A percentile compares a stretch with the other conserved stretches of the same genome.
These are phyloP conservation scores for Fraxinus paxiana DNA, from an alignment of 305 asterid species.

Conservation along the genomic window DNA sequence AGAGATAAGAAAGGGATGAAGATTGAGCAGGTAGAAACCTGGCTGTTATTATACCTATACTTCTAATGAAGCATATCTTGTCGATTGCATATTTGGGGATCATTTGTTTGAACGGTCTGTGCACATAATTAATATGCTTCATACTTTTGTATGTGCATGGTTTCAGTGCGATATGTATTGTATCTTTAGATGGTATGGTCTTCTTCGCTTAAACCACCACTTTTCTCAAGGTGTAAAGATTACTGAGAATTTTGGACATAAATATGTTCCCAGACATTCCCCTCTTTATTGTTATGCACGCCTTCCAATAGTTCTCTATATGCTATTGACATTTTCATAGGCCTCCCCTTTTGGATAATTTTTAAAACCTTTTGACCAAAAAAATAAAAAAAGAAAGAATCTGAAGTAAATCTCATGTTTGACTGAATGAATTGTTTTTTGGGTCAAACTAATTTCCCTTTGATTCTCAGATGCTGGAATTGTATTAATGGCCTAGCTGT, in stretches of 20 bases:
- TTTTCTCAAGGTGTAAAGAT: background rate
- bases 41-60: background rate
- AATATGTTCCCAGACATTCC: background rate
- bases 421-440: background rate
- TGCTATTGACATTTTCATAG: background rate
- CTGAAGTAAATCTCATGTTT: background rate
- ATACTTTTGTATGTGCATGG: background rate
- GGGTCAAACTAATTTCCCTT: background rate
- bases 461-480: background rate
- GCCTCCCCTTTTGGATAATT: background rate
- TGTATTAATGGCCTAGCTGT: background rate
- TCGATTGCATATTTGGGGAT: slow-evolving; percentile 7
- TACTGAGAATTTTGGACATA: background rate
- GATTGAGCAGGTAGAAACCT: background rate
- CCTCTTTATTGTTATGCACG: background rate
- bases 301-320: background rate
- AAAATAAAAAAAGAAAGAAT: background rate
- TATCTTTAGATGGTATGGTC: background rate
- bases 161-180: background rate
- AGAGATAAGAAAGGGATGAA: background rate
- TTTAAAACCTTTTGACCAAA: background rate
- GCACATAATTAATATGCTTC: background rate
- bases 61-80: background rate
- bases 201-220: background rate
- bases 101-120: background rate